Base-by-base conservation (phyloP, 176 grass and related monocot species). In the Ampelocalamus luodianensis region DNA sequence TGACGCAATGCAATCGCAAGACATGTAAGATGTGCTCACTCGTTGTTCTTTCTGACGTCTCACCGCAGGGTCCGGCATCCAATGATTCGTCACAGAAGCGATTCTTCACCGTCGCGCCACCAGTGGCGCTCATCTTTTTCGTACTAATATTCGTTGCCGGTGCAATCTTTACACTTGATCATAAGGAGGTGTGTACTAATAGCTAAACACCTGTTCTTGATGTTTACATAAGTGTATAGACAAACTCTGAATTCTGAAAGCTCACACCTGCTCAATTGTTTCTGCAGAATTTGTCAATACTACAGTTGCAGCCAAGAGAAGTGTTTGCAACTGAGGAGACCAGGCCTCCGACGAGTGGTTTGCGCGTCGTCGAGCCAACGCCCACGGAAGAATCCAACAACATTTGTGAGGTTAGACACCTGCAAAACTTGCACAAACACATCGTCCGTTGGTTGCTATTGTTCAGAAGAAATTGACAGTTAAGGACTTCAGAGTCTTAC, bases 91-190 rank as follows among this genome's bases (percentile, higher is more conserved):
- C 71, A 34, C 80, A 87, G 37, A 94, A 92, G 43, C 82, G 90
- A 70, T 65, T 85, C 55, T 80, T 72, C 56, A 68, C 80, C 82
- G 26, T 88, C 64, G 77, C 79, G 24, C 79, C 85, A 3, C 85
- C 86, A 12, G 87, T 77, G 32, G 75, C 56, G 39, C 74, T 90
- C 58, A 27, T 95, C 6, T 84, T 95, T 50, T 92, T 89, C 4
- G 56, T 80, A 1, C 68, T 82, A 5, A 58, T 91, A 63, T 89
- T 95, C 37, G 37, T 87, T 5, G 85, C 65, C 18, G 85, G 82
- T 23, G 83, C 81, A 24, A 82, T 87, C 27, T 79, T 93, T 55
- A 81, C 86, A 49, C 27, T 86, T 2, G 83, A 83, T 81, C 86
- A 43, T 53, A 90, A 95, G 46, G 85, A 91, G 90, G 93, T 95